Percentiles rank a stretch among this genome's conserved stretches.
Conservation (phyloP, 352 stramenopile species). For the Poterioochromonas sp. region DNA sequence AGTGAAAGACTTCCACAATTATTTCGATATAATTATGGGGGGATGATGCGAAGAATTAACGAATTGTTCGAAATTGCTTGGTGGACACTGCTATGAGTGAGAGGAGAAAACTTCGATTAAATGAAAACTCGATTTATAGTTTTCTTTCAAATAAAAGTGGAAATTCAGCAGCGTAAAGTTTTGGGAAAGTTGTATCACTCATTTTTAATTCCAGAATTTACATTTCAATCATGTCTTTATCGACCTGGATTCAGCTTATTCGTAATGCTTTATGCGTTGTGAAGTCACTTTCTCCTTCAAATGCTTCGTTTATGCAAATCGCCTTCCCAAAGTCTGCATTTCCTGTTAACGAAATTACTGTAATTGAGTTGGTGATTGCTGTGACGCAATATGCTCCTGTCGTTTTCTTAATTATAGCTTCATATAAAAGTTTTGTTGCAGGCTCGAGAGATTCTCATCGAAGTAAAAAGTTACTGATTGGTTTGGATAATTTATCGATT, state of each 20-base stretch:
- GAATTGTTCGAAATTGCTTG: too few relatives aligned
- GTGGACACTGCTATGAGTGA: too few relatives aligned
- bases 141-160: too few relatives aligned
- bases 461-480: not conserved
- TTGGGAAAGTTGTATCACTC: too few relatives aligned
- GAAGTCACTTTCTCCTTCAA: not conserved
- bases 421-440: not conserved
- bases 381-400: slow-evolving; percentile 7
- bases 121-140: too few relatives aligned
- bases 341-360: not conserved
- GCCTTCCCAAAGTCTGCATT: not conserved
- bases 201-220: too few relatives aligned
- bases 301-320: not conserved
- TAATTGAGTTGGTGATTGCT: slow-evolving; percentile 9
- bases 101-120: too few relatives aligned
- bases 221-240: slow-evolving; percentile 5
- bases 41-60: too few relatives aligned
- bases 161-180: too few relatives aligned
- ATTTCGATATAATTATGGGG: too few relatives aligned
- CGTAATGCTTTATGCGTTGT: slow-evolving; percentile 3
- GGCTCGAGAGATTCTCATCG: not conserved
- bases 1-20: too few relatives aligned
- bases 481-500: not conserved
- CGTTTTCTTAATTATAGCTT: not conserved
- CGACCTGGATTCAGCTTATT: not conserved